Evolutionary conservation across 2,329 filamentous ascomycete species (phyloP).

Genomic region (Colletotrichum eremochloae): DNA sequence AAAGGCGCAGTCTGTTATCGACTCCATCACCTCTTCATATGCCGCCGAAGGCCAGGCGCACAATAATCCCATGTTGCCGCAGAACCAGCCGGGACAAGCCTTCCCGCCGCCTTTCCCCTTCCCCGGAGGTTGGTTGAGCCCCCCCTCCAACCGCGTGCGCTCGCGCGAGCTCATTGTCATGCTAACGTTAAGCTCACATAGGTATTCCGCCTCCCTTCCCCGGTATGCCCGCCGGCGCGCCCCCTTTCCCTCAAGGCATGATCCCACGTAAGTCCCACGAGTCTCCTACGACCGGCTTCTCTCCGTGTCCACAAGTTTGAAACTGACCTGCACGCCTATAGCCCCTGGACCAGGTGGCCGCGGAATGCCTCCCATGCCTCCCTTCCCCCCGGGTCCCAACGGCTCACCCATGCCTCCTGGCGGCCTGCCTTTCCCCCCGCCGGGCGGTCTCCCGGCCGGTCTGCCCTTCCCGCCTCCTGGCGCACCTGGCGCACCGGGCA

Average conservation of each 20-base stretch:
- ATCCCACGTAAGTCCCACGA: conserved; percentile 66
- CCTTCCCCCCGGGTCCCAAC: conserved; percentile 57
- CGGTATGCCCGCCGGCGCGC: conserved; percentile 58
- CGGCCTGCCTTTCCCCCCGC: conserved; percentile 60
- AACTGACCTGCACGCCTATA: conserved; percentile 45
- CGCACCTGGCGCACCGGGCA: conserved; percentile 43
- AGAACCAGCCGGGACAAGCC: conserved; percentile 72
- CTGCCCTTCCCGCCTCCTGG: conserved; percentile 48
- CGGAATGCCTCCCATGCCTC: conserved; percentile 62
- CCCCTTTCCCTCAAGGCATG: conserved; percentile 57
- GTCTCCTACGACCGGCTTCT: not conserved
- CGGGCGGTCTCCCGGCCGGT: conserved; percentile 47
- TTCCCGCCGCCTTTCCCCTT: conserved; percentile 71
- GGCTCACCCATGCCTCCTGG: conserved; percentile 56
- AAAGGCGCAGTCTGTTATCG: conserved; percentile 98
- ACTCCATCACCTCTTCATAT: conserved; percentile 96
- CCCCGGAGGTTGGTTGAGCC: conserved; percentile 62
- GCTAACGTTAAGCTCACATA: conserved; percentile 50
- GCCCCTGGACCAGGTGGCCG: conserved; percentile 65
- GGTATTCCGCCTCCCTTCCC: conserved; percentile 72
- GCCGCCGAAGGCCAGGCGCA: conserved; percentile 91
- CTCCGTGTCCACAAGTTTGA: conserved; percentile 19
- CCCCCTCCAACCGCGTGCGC: conserved; percentile 43
- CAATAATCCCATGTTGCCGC: conserved; percentile 85
- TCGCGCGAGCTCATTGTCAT: conserved; percentile 1